These are phyloP conservation scores for Daucus carota DNA, from an alignment of 129 eudicot genomes.

Conservation along the genomic window DNA sequence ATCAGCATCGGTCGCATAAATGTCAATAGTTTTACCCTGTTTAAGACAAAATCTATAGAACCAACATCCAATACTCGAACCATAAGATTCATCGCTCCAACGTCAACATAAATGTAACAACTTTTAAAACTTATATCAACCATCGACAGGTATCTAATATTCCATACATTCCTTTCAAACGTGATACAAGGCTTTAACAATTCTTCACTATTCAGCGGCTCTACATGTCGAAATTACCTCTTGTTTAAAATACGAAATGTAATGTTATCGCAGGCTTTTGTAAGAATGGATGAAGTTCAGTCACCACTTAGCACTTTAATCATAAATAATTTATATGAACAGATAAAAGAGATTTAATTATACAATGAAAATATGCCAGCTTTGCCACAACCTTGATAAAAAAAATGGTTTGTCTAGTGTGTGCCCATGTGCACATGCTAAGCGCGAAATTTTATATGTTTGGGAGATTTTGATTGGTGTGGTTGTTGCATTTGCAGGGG, in stretches of 20 bases:
- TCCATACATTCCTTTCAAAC: constrained; percentile 28
- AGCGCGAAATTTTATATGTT: too few relatives aligned
- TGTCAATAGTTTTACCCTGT: constrained; percentile 41
- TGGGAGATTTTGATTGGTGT: too few relatives aligned
- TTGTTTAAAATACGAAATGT: constrained; percentile 36
- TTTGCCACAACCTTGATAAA: too few relatives aligned
- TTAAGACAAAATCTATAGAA: constrained; percentile 52
- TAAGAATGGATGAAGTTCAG: too few relatives aligned
- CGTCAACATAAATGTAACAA: constrained; percentile 54
- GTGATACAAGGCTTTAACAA: constrained; percentile 48
- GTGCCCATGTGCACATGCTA: too few relatives aligned
- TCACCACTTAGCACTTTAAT: too few relatives aligned
- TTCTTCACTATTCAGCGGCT: constrained; percentile 43
- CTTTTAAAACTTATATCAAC: constrained; percentile 51
- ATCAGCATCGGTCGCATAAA: constrained; percentile 58
- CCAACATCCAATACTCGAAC: constrained; percentile 74
- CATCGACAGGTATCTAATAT: constrained; percentile 51
- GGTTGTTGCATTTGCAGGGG: too few relatives aligned
- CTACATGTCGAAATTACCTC: constrained; percentile 27
- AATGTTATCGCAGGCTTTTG: too few relatives aligned
- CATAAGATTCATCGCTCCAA: constrained; percentile 54
- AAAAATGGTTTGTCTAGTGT: too few relatives aligned
- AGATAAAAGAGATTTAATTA: too few relatives aligned
- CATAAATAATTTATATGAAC: too few relatives aligned
- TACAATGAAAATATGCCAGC: too few relatives aligned